Percentiles rank a stretch among this genome's conserved stretches.
Conservation (phyloP, 2,329 filamentous ascomycete genomes). For the Monilinia laxa region DNA sequence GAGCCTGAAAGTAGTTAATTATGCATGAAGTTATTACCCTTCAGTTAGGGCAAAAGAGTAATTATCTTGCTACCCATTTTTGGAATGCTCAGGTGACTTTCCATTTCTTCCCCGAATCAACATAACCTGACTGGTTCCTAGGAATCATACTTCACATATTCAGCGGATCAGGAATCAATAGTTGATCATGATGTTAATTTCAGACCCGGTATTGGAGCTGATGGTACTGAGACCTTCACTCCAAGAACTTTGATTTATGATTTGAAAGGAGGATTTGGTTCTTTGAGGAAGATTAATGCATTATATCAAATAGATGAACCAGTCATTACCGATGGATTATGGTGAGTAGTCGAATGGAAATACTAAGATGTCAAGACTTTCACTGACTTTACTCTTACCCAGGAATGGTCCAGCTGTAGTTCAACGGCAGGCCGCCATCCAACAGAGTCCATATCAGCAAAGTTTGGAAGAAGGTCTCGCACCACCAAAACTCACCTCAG, state of each 20-base stretch:
- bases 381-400: constrained; percentile 18
- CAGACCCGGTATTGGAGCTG: constrained; percentile 74
- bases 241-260: constrained; percentile 93
- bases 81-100: constrained; percentile 82
- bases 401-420: constrained; percentile 68
- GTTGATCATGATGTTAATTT: constrained; percentile 89
- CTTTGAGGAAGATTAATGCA: constrained; percentile 81
- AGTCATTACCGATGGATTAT: constrained; percentile 40
- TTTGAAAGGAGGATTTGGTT: constrained; percentile 89
- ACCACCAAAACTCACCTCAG: constrained; percentile 62
- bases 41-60: constrained; percentile 89
- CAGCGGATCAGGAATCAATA: constrained; percentile 60
- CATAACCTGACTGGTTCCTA: constrained; percentile 43
- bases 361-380: neutral
- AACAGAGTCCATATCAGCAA: constrained; percentile 72
- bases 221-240: constrained; percentile 88
- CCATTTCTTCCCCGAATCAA: neutral
- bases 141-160: constrained; percentile 98
- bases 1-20: neutral
- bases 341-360: constrained; percentile 38
- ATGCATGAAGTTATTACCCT: constrained; percentile 97
- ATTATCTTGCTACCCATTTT: constrained; percentile 93
- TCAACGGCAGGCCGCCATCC: constrained; percentile 66
- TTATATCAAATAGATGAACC: constrained; percentile 59
- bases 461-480: constrained; percentile 70